phyloP scores from a whole-genome alignment of 495 filamentous ascomycete genomes.

The Apiosordaria backusii region DNA sequence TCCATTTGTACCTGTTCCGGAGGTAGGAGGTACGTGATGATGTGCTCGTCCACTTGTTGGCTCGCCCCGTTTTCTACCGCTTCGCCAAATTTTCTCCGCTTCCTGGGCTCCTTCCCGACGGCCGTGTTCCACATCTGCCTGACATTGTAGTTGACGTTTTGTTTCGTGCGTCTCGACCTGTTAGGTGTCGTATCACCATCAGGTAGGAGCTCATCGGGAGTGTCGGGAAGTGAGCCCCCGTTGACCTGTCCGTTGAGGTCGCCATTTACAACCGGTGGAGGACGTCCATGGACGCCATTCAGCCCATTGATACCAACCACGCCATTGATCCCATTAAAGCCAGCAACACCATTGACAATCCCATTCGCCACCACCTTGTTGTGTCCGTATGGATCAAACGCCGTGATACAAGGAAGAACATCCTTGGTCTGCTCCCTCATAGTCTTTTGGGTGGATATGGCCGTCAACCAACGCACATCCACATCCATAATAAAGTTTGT shows the following conservation, averaged over 20 bases:
- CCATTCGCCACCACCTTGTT: constrained; percentile 31
- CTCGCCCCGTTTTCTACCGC: constrained; percentile 14
- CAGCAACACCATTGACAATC: neutral
- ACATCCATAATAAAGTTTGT: constrained; percentile 45
- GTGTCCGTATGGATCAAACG: constrained; percentile 28
- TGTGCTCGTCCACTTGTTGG: constrained; percentile 30
- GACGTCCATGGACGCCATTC: constrained; percentile 15
- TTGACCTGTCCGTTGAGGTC: constrained; percentile 32
- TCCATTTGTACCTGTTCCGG: constrained; percentile 42
- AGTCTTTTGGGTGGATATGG: constrained; percentile 26
- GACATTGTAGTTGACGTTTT: constrained; percentile 51
- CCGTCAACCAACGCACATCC: constrained; percentile 44
- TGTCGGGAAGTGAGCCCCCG: constrained; percentile 13
- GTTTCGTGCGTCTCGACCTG: constrained; percentile 37
- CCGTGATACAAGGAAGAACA: constrained; percentile 30
- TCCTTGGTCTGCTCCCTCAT: constrained; percentile 28
- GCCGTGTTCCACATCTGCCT: constrained; percentile 47
- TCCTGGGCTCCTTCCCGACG: constrained; percentile 44
- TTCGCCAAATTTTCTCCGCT: constrained; percentile 34
- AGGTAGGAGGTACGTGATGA: constrained; percentile 44
- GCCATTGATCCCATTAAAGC: constrained; percentile 9
- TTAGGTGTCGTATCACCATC: constrained; percentile 39
- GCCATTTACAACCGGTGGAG: constrained; percentile 13
- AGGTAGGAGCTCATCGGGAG: constrained; percentile 16
- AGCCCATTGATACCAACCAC: constrained; percentile 25